phyloP scores from a whole-genome alignment of 192 early-diverging fungal species.

The Coemansia sp. region DNA sequence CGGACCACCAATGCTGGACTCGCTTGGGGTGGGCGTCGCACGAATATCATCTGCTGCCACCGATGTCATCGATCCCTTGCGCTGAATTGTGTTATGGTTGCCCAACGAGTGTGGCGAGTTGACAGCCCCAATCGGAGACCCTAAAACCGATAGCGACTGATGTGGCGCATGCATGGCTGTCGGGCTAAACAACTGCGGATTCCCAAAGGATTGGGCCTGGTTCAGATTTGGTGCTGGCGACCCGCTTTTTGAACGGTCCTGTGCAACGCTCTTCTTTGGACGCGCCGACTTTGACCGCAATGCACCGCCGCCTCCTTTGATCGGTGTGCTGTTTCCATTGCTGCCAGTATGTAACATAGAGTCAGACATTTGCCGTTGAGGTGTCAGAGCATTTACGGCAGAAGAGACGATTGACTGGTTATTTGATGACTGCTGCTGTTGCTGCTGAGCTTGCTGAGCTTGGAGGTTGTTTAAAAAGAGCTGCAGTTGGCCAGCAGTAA shows the following conservation, averaged over 20 bases:
- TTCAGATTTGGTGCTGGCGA: slow-evolving; percentile 39
- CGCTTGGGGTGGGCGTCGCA: slow-evolving; percentile 44
- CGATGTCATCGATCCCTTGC: slow-evolving; percentile 37
- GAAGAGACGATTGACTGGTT: slow-evolving; percentile 10
- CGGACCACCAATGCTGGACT: slow-evolving; percentile 16
- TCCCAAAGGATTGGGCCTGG: slow-evolving; percentile 2
- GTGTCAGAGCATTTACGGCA: slow-evolving; percentile 16
- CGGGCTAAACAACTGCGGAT: slow-evolving; percentile 30
- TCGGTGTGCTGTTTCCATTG: neutral
- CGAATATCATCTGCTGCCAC: slow-evolving; percentile 33
- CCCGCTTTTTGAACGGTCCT: slow-evolving; percentile 30
- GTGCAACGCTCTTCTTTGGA: slow-evolving; percentile 28
- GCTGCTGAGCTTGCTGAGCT: slow-evolving; percentile 29
- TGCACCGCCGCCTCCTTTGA: slow-evolving; percentile 3
- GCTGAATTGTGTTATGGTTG: slow-evolving; percentile 19
- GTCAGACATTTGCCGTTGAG: slow-evolving; percentile 29
- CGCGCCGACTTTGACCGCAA: slow-evolving; percentile 6
- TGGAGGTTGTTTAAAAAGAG: slow-evolving; percentile 35
- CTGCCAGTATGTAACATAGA: slow-evolving; percentile 3
- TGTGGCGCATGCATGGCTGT: slow-evolving; percentile 26
- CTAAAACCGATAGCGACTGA: slow-evolving; percentile 10
- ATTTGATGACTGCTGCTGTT: neutral
- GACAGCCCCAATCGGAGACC: slow-evolving; percentile 23
- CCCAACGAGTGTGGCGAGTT: slow-evolving; percentile 19
- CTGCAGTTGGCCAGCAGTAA: slow-evolving; percentile 36